These are phyloP conservation scores for Turritis glabra DNA, from an alignment of 345 rosid genomes.

Conservation along the genomic window DNA sequence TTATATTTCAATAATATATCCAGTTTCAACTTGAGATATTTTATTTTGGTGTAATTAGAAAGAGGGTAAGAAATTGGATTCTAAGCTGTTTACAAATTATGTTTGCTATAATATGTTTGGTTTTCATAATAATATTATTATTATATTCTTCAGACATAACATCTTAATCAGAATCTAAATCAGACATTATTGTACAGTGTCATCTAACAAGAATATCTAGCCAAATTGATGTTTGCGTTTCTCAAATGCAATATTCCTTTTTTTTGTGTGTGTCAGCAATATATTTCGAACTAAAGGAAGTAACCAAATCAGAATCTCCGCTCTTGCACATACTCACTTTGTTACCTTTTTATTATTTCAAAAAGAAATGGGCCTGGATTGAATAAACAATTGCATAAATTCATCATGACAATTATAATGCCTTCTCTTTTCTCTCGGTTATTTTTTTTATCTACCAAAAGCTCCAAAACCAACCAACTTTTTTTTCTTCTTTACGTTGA, in stretches of 20 bases:
- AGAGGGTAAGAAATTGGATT: not conserved
- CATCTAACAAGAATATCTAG: too few species aligned
- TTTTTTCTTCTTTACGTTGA: constrained; percentile 21
- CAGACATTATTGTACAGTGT: too few species aligned
- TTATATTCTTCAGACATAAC: too few species aligned
- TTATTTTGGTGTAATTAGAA: not conserved
- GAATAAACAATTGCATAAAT: constrained; percentile 22
- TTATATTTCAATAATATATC: not conserved
- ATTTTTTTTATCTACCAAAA: constrained; percentile 14
- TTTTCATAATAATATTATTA: not conserved
- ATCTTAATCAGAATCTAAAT: too few species aligned
- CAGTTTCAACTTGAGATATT: not conserved
- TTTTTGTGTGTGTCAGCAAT: too few species aligned
- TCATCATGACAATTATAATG: constrained; percentile 32
- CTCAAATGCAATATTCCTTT: too few species aligned
- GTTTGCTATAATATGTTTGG: not conserved
- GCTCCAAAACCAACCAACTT: constrained; percentile 25
- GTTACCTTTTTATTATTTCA: not conserved
- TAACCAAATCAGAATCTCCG: not conserved
- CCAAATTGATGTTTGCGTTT: too few species aligned
- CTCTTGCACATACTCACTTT: not conserved
- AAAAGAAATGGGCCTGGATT: not conserved
- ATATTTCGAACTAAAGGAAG: constrained; percentile 2
- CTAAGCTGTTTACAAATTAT: not conserved
- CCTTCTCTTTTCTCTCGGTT: constrained; percentile 22